A percentile compares a stretch with the other conserved stretches of the same genome.
These are phyloP conservation scores for Marasmius sp. DNA, from an alignment of 1,284 basidiomycete genomes.

Conservation along the genomic window DNA sequence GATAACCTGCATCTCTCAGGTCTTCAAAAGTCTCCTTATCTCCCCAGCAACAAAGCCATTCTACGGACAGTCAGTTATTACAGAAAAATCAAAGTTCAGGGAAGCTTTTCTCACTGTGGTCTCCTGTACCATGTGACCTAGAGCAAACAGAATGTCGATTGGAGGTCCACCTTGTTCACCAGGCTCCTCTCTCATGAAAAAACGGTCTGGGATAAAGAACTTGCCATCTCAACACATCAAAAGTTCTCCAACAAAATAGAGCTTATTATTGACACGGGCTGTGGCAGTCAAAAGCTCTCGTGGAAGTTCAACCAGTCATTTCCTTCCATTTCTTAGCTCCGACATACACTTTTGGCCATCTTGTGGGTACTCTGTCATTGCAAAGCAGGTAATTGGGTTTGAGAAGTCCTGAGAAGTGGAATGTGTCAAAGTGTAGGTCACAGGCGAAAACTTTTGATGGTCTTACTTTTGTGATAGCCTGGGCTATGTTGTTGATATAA, in stretches of 20 bases:
- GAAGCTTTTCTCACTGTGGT: background rate
- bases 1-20: background rate
- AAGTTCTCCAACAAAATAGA: background rate
- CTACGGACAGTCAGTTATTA: background rate
- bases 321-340: conserved; percentile 23
- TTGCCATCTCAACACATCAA: background rate
- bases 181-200: background rate
- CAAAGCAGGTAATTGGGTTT: conserved; percentile 22
- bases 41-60: background rate
- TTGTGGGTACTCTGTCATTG: conserved; percentile 27
- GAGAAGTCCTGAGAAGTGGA: conserved; percentile 24
- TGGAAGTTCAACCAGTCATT: conserved; percentile 24
- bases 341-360: conserved; percentile 20
- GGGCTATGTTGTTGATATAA: conserved; percentile 25
- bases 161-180: background rate
- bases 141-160: background rate
- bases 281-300: background rate
- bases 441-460: background rate
- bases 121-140: background rate
- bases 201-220: background rate
- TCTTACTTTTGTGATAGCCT: conserved; percentile 22
- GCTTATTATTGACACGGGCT: background rate
- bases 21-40: background rate
- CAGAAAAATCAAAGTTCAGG: too few relatives aligned
- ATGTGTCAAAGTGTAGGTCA: background rate